phyloP scores from a whole-genome alignment of 176 grass and related monocot species.

The Triticum urartu region DNA sequence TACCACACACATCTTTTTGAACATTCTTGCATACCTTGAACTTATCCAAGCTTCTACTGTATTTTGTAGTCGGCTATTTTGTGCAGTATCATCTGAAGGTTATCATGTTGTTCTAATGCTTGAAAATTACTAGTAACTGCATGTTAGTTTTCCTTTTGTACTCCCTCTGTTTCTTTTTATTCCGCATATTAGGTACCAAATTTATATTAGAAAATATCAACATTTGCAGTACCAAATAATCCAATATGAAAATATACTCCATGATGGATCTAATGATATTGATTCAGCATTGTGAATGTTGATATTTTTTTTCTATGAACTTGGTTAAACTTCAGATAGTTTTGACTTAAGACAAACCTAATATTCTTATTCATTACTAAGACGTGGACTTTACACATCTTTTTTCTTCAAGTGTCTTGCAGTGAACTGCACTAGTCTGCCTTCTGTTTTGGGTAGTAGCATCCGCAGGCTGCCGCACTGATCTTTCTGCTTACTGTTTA shows the following conservation, averaged over 20 bases:
- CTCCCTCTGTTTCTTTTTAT: too few relatives aligned
- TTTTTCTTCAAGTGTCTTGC: not conserved
- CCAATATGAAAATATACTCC: too few relatives aligned
- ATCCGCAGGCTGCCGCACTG: constrained; percentile 23
- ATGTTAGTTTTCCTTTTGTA: constrained; percentile 3
- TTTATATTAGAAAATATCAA: too few relatives aligned
- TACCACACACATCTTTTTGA: constrained; percentile 6
- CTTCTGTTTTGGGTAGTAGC: not conserved
- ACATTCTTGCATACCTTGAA: constrained; percentile 4
- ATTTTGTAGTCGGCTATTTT: not conserved
- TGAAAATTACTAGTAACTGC: not conserved
- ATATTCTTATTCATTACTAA: not conserved
- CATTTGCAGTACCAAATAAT: too few relatives aligned
- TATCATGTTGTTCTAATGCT: constrained; percentile 22
- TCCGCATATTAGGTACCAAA: too few relatives aligned
- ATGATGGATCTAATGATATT: too few relatives aligned
- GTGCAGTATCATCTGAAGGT: constrained; percentile 15
- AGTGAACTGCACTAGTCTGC: not conserved
- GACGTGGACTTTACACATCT: not conserved
- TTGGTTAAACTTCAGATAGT: too few relatives aligned
- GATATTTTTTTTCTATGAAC: too few relatives aligned
- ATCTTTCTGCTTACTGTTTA: not conserved
- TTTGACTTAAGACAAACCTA: too few relatives aligned
- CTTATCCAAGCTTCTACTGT: not conserved
- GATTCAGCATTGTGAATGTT: too few relatives aligned